Base-by-base conservation (phyloP, 2,329 filamentous ascomycete genomes). In the Ophiostoma fasciatum region DNA sequence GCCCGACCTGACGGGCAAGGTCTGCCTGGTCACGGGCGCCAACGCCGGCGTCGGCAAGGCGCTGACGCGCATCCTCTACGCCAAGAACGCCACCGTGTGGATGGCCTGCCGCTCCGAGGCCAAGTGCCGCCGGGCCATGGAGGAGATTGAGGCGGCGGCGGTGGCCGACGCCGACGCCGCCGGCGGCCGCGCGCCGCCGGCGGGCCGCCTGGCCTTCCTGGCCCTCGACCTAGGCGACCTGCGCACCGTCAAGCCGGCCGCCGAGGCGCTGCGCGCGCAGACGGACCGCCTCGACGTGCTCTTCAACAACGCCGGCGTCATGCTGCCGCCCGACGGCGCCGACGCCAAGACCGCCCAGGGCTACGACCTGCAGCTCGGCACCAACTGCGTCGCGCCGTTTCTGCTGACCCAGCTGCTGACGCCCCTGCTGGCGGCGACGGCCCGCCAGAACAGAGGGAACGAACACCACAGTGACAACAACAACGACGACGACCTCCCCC, bases 81-180 rank as follows among this genome's bases (percentile, higher is more conserved):
- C 50, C 4, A 57, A 56, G 19, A 61, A 67, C 35, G 66, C 54
- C 35, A 66, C 55, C 10, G 61, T 73, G 27, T 72, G 69, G 47
- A 47, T 70, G 33, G 64, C 63, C 4, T 60, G 58, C 4, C 63
- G 67, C 28, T 60, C 56, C 4, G 43, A 51, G 28, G 45, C 53
- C 13, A 63, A 63, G 43, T 60, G 54, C 23, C 46, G 55, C 4
- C 37, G 42, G 1, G 62, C 63, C 17, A 63, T 71, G 29, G 46
- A 51, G 6, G 41, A 47, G 10, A 62, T 70, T 43, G 48, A 56
- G 31, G 23, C 35, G 1, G 23, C 35, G 1, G 28, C 37, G 12
- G 19, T 7, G 14, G 36, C 59, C 3, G 27, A 45, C 10, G 41
- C 48, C 12, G 48, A 47, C 23, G 23, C 9, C 8, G 22, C 5